Evolutionary conservation across 75 land plant species (phyloP), one percentile per base, ranked within the genome.

Genomic region (Cupressus sempervirens): DNA sequence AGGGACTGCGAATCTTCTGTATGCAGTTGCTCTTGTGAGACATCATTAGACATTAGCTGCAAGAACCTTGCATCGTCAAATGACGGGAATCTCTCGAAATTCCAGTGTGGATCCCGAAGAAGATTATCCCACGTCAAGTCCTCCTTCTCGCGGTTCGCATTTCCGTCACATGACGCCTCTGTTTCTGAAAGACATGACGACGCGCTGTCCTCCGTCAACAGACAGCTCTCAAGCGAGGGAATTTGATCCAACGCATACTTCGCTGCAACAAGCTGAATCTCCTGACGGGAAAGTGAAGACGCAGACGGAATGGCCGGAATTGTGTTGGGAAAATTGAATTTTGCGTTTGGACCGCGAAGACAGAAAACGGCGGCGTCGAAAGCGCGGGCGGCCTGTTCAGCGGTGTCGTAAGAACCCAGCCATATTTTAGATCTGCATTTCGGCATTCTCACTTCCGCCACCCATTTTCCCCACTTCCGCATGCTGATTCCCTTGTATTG

Each of bases 391-490:
- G 53, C 53, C 53, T 50, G 53, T 50, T 50, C 53, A 12, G 53
- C 53, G 3, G 53, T 50, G 2, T 75, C 77, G 43, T 75, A 75
- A 16, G 77, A 75, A 16, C 77, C 77, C 23, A 75, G 6, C 77
- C 77, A 75, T 18, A 75, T 75, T 35, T 75, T 75, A 14, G 20
- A 4, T 36, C 77, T 75, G 40, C 20, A 38, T 14, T 75, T 75
- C 7, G 77, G 77, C 43, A 75, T 75, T 75, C 77, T 34, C 35
- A 75, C 38, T 75, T 75, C 77, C 0, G 77, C 32, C 40, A 75
- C 77, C 77, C 77, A 75, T 75, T 75, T 75, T 0, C 77, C 77
- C 77, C 77, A 75, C 38, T 75, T 75, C 38, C 77, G 35, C 38
- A 35, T 5, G 0, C 77, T 34, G 36, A 75, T 75, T 75, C 77